phyloP scores from a whole-genome alignment of 169 alveolate species.

The Plasmodium reichenowi region DNA sequence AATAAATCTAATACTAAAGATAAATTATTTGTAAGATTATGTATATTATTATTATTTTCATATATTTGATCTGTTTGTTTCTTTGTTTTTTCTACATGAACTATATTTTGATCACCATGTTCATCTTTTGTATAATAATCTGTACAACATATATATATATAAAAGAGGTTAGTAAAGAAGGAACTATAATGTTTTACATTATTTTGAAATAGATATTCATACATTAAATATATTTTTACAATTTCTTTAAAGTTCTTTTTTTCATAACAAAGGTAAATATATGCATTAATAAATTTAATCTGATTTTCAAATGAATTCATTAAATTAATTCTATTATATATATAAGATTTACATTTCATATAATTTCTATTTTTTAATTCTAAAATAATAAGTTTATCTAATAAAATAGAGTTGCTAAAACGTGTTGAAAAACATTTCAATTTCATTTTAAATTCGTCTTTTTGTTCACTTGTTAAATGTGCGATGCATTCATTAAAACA shows the following conservation, averaged over 20 bases:
- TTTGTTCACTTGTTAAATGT: background rate
- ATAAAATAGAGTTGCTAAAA: constrained; percentile 21
- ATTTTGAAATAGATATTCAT: constrained; percentile 33
- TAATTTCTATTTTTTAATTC: constrained; percentile 16
- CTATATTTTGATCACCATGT: too few relatives aligned
- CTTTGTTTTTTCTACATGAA: background rate
- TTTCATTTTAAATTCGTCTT: constrained; percentile 39
- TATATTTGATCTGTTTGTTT: too few relatives aligned
- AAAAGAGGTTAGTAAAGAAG: constrained; percentile 58
- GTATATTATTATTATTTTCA: background rate
- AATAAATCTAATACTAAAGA: constrained; percentile 25
- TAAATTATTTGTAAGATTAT: background rate
- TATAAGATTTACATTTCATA: constrained; percentile 43
- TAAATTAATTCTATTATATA: constrained; percentile 30
- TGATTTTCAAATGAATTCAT: constrained; percentile 36
- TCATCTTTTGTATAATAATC: background rate
- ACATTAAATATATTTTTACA: constrained; percentile 23
- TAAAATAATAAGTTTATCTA: constrained; percentile 28
- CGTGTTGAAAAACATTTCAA: constrained; percentile 6
- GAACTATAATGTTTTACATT: constrained; percentile 11
- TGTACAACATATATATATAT: constrained; percentile 42
- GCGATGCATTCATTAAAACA: constrained; percentile 32
- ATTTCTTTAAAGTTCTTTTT: constrained; percentile 49
- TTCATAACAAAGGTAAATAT: constrained; percentile 41
- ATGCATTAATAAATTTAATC: constrained; percentile 56